Base-by-base conservation (phyloP, 2,329 filamentous ascomycete genomes). In the Aspergillaceae sp. region DNA sequence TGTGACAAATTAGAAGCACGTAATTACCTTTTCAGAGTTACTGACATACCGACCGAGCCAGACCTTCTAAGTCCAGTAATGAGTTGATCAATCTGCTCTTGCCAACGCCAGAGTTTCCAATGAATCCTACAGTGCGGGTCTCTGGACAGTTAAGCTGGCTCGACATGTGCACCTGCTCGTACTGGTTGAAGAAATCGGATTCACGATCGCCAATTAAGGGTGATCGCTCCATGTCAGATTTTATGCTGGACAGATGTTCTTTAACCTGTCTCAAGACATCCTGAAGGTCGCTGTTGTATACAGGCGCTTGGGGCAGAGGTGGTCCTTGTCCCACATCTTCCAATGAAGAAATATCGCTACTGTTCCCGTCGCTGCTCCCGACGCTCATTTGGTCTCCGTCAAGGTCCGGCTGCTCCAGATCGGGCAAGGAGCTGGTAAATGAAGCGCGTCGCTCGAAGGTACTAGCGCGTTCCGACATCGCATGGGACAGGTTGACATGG, bases 11-110 rank as follows among this genome's bases (percentile, higher is more conserved):
- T n/a, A 19, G 4, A 19, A 29, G 45, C 29, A 46, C 38, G 9
- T 10, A 43, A 19, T 34, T 34, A 32, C 7, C 5, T 32, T 2
- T 10, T 30, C 8, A 8, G 11, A n/a, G 11, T n/a, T 40, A 40
- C 11, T 3, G 29, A n/a, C 4, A 32, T 46, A 48, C 49, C 29
- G 49, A 44, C 9, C 47, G 49, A 0, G 49, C 38, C 2, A 51
- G 35, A 3, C 40, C 36, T 2, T 28, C 26, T 9, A 33, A 9
- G 11, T 41, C 40, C 3, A 51, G 44, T 4, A 51, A 29, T 3
- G 47, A 51, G 7, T 49, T 51, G 11, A 51, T 45, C 10, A 51
- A 26, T 0, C 47, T 47, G 47, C 47, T 51, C 43, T 51, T 51
- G 2, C 49, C 49, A 34, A 44, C 49, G 8, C 49, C 49, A 8